Conservation (phyloP, 2,329 filamentous ascomycete species). For the Talaromyces sp. region DNA sequence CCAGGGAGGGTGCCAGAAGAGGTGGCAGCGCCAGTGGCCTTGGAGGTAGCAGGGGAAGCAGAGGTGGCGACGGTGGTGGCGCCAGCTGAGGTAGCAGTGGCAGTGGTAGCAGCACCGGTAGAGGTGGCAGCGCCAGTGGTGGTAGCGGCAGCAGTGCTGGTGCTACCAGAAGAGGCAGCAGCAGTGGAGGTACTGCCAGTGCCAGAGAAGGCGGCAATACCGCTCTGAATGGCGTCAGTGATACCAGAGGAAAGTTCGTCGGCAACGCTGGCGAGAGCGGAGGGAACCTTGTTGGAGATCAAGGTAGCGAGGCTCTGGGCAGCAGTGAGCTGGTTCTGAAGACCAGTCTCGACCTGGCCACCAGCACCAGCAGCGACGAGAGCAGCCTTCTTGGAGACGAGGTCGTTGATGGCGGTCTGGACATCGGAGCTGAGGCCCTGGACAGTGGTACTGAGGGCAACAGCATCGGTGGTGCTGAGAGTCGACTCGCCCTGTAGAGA, state of each 20-base stretch:
- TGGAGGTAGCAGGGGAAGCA: conserved; percentile 13
- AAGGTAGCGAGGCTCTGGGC: conserved; percentile 26
- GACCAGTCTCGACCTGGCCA: conserved; percentile 22
- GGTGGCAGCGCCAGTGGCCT: conserved; percentile 7
- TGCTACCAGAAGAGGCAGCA: conserved; percentile 3
- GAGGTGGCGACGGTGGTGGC: conserved; percentile 16
- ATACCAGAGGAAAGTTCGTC: conserved; percentile 28
- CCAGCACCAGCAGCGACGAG: conserved; percentile 27
- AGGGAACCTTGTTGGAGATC: conserved; percentile 32
- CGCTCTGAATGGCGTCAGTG: conserved; percentile 31
- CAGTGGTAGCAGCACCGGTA: conserved; percentile 13
- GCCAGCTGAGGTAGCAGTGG: conserved; percentile 4
- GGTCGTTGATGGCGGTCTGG: conserved; percentile 23
- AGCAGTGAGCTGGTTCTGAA: conserved; percentile 28
- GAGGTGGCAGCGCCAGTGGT: conserved; percentile 1
- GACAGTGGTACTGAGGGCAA: conserved; percentile 27
- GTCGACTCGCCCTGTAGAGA: conserved; percentile 23
- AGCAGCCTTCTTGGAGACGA: conserved; percentile 28
- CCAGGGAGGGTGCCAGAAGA: conserved; percentile 11
- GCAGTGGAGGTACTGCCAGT: conserved; percentile 11
- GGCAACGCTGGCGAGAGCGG: conserved; percentile 25
- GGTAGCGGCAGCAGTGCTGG: conserved; percentile 15
- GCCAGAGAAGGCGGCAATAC: conserved; percentile 28
- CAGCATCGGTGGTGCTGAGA: conserved; percentile 28
- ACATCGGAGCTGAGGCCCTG: conserved; percentile 28